Base-by-base conservation (phyloP, 2,329 filamentous ascomycete genomes). In the Ophiostoma ips region DNA sequence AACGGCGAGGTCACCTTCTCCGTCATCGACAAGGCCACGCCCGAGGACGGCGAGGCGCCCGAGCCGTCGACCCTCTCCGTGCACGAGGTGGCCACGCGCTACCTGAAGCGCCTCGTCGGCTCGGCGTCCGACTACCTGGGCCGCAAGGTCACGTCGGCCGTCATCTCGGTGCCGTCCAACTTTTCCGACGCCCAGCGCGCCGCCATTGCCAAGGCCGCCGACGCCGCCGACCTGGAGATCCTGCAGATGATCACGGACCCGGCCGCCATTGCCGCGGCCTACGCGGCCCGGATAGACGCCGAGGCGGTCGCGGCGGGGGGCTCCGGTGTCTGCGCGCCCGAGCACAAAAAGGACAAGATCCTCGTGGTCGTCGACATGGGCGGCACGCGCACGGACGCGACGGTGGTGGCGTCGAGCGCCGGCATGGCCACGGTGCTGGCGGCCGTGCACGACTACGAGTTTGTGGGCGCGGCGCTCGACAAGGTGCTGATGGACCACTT, bases 401-500 rank as follows among this genome's bases (percentile, higher is more conserved):
- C 90, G 40, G 84, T 98, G 46, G 72, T 98, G 56, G 87, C 89
- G 56, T 94, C 86, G 61, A 81, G 90, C 66, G 88, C 88, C 55
- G 92, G 92, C 63, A 90, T 96, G 73, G 96, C 96, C 76, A 95
- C 87, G 53, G 81, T 95, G 60, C 76, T 98, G 52, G 88, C 92
- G 18, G 94, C 90, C 12, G 80, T 84, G 30, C 92, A 96, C 71
- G 92, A 98, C 72, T 95, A 94, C 69, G 89, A 96, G 63, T 85
- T 90, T 58, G 82, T 86, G 51, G 92, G 92, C 62, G 75, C 79
- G 34, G 81, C 88, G 57, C 75, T 98, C 51, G 92, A 98, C 71
- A 78, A 92, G 65, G 84, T 90, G 46, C 76, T 98, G 52, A 85
- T 95, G 64, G 90, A 98, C 65, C 83, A 95, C 73, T 95, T 96